Percentiles rank a stretch among this genome's conserved stretches.
phyloP scores from a whole-genome alignment of 495 filamentous ascomycete species.

The Astrothelium macrocarpum region DNA sequence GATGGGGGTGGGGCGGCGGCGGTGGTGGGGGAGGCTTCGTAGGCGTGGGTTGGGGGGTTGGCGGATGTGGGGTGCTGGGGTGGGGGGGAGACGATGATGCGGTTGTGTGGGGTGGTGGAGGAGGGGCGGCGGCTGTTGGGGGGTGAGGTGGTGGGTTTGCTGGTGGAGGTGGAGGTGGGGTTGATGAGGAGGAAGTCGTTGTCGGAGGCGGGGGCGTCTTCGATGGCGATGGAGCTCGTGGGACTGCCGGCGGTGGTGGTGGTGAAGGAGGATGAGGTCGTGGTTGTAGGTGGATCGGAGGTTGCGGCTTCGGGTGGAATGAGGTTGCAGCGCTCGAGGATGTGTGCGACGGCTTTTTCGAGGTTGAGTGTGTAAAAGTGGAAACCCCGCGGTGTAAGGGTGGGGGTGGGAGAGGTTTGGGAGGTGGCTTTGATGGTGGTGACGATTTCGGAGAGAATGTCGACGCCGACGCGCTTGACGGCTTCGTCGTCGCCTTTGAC shows the following conservation, averaged over 20 bases:
- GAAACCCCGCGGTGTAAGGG: conserved; percentile 60
- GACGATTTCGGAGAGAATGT: conserved; percentile 61
- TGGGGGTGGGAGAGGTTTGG: conserved; percentile 33
- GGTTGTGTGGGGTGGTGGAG: conserved; percentile 59
- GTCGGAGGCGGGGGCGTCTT: conserved; percentile 41
- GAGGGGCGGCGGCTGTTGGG: conserved; percentile 27
- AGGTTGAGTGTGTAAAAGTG: conserved; percentile 97
- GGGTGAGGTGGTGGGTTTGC: background rate
- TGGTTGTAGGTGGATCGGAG: background rate
- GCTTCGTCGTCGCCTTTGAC: conserved; percentile 85
- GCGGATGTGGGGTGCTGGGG: conserved; percentile 38
- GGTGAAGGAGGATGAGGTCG: conserved; percentile 33
- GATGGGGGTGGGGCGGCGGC: conserved; percentile 38
- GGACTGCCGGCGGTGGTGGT: conserved; percentile 16
- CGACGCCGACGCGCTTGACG: conserved; percentile 60
- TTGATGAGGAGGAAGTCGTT: conserved; percentile 29
- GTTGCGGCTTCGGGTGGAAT: conserved; percentile 43
- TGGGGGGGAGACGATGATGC: conserved; percentile 61
- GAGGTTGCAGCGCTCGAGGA: conserved; percentile 75
- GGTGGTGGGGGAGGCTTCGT: conserved; percentile 38
- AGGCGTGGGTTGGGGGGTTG: conserved; percentile 59
- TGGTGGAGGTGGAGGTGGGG: conserved; percentile 11
- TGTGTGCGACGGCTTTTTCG: conserved; percentile 90
- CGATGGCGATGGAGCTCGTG: conserved; percentile 33
- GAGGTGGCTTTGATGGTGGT: conserved; percentile 53